Percentiles rank a stretch among this genome's conserved stretches.
Conservation (phyloP, 305 asterid genomes). For the Striga hermonthica region DNA sequence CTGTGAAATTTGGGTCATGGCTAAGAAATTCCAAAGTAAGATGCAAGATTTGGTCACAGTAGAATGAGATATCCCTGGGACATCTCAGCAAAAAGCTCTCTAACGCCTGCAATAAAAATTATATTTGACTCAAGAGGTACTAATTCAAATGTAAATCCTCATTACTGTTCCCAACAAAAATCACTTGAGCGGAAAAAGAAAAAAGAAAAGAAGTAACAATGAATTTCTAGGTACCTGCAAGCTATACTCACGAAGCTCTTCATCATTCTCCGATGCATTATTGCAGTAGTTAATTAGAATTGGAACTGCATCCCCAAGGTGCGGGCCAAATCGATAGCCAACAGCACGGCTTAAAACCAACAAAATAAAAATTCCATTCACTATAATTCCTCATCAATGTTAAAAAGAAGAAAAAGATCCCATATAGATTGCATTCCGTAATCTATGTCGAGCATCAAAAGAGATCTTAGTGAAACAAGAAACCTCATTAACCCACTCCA, state of each 20-base stretch:
- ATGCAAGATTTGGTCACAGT: constrained; percentile 76
- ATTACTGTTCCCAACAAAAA: constrained; percentile 6
- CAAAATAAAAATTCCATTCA: constrained; percentile 27
- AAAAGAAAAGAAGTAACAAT: constrained; percentile 8
- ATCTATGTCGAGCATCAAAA: constrained; percentile 8
- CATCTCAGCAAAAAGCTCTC: constrained; percentile 96
- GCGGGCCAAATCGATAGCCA: constrained; percentile 98
- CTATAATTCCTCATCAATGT: constrained; percentile 17
- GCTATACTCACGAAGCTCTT: constrained; percentile 97
- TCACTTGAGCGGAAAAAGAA: neutral
- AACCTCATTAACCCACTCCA: constrained; percentile 18
- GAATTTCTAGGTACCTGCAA: constrained; percentile 60
- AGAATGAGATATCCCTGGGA: constrained; percentile 83
- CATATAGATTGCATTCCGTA: constrained; percentile 11
- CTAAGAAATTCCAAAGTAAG: constrained; percentile 86
- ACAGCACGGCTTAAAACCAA: constrained; percentile 78
- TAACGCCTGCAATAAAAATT: constrained; percentile 60
- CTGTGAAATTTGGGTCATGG: constrained; percentile 98
- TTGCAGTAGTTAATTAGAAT: constrained; percentile 74
- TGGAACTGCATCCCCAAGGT: constrained; percentile 95
- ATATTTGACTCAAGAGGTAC: constrained; percentile 12
- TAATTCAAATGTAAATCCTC: neutral
- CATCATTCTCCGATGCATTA: constrained; percentile 98
- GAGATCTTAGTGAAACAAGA: constrained; percentile 10
- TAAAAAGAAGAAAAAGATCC: constrained; percentile 18